Evolutionary conservation across 148 eudicot species (phyloP), one percentile per base, ranked within the genome.

Genomic region (Mesembryanthemum crystallinum): DNA sequence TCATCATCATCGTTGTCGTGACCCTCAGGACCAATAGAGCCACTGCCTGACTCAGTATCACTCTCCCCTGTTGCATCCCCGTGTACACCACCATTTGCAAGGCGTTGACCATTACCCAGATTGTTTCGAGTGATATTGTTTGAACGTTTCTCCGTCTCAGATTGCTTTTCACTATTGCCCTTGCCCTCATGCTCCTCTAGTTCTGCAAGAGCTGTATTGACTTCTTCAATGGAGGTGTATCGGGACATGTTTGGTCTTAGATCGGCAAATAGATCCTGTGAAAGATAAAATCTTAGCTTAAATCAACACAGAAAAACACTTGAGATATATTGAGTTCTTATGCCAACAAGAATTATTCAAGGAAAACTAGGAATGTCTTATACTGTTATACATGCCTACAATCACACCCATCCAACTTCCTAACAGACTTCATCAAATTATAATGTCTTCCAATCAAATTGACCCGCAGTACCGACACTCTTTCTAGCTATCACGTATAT

Each of bases 191-290:
- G 87, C 84, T 95, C 96, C 80, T 95, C 98, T 35, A 90, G 83
- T 78, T 91, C 93, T 47, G 83, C 81, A 64, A 94, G 87, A 76
- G 92, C 97, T 45, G 88, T 74, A 82, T 88, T 82, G 68, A 88
- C 94, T 78, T 92, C 98, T 79, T 90, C 97, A 72, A 90, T 79
- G 49, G 94, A 89, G 63, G 86, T 78, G 82, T 92, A 92, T 11
- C 97, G 92, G 21, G 80, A 86, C 98, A 95, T 92, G 67, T 88
- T 92, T 77, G 98, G 98, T 9, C 98, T 91, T 71, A 95, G 87
- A 83, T 90, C 94, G 55, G 93, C 96, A 87, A 92, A 95, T 65
- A 95, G 62, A 83, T 92, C 98, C 97, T 92, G 89, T 66, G 69
- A 69, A 70, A 58, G 39, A 54, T 71, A 76, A 71, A 65, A 73